phyloP scores from a whole-genome alignment of 2,329 filamentous ascomycete genomes.

The Cytospora leucostoma region DNA sequence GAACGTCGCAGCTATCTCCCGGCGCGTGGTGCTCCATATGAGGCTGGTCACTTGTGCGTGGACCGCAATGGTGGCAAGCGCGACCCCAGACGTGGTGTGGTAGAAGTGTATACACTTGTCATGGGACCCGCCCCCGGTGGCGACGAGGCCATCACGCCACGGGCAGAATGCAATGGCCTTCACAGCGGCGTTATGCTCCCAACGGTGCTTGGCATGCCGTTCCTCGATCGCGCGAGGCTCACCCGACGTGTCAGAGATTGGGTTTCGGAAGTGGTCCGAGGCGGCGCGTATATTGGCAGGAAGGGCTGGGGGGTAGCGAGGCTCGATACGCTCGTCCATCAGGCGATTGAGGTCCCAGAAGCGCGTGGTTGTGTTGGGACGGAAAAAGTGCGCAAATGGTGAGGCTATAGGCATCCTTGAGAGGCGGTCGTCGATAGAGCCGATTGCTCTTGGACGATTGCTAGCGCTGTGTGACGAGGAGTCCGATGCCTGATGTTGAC shows the following conservation, averaged over 20 bases:
- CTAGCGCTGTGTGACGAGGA: constrained; percentile 12
- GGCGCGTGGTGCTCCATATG: constrained; percentile 82
- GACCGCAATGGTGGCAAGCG: constrained; percentile 87
- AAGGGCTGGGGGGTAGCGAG: constrained; percentile 17
- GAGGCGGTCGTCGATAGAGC: constrained; percentile 24
- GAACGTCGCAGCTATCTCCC: constrained; percentile 91
- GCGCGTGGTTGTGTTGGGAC: constrained; percentile 18
- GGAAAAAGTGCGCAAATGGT: constrained; percentile 22
- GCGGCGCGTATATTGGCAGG: constrained; percentile 11
- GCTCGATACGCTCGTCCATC: constrained; percentile 14
- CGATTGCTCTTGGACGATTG: constrained; percentile 5
- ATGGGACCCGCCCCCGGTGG: constrained; percentile 89
- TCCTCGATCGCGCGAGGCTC: constrained; percentile 51
- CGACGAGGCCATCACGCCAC: constrained; percentile 84
- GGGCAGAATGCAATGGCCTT: constrained; percentile 98
- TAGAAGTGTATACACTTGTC: constrained; percentile 97
- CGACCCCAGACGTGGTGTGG: constrained; percentile 79
- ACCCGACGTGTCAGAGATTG: constrained; percentile 31
- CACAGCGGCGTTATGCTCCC: constrained; percentile 81
- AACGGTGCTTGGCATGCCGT: constrained; percentile 68
- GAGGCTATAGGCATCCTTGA: constrained; percentile 3
- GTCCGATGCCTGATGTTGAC: constrained; percentile 5
- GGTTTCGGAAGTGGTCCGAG: constrained; percentile 23
- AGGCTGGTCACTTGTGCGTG: constrained; percentile 91
- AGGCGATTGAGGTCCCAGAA: constrained; percentile 25